Evolutionary conservation across 768 basidiomycete species (phyloP).

Genomic region (Leccinum longicurvipes): DNA sequence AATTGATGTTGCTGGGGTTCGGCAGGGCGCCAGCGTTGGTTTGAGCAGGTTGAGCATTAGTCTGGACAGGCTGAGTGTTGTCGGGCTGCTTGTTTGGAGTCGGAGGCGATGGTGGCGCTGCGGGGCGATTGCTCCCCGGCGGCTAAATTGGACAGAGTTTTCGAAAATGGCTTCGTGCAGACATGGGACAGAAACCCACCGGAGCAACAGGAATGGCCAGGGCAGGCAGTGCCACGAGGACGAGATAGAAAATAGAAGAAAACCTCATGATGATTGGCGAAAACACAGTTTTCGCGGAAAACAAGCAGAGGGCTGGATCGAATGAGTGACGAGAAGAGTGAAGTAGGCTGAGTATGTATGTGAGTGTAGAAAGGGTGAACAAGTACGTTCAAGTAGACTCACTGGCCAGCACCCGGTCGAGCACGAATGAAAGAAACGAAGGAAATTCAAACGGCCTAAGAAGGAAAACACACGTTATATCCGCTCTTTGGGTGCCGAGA

Average conservation of each 20-base stretch:
- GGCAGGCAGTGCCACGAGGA: not conserved
- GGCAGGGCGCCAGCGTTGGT: not conserved
- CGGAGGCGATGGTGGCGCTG: no score
- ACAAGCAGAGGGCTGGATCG: not conserved
- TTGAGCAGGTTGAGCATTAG: not conserved
- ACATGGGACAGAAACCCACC: not conserved
- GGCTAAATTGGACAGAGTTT: not conserved
- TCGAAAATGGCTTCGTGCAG: not conserved
- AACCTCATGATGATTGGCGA: not conserved
- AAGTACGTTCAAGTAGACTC: not conserved
- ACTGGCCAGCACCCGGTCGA: not conserved
- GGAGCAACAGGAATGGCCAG: not conserved
- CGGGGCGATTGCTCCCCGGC: not conserved
- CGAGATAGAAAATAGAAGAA: not conserved
- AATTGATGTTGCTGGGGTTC: not conserved
- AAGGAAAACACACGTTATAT: not conserved
- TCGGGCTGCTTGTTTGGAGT: no score
- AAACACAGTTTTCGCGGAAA: not conserved
- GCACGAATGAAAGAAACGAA: not conserved
- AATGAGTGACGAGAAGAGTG: not conserved
- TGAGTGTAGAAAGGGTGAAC: not conserved
- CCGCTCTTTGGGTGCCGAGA: not conserved
- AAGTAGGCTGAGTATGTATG: not conserved
- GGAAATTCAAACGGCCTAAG: not conserved
- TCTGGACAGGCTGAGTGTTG: not conserved